phyloP scores from a whole-genome alignment of 805 yeast genomes.

The Starmera pachycereana region DNA sequence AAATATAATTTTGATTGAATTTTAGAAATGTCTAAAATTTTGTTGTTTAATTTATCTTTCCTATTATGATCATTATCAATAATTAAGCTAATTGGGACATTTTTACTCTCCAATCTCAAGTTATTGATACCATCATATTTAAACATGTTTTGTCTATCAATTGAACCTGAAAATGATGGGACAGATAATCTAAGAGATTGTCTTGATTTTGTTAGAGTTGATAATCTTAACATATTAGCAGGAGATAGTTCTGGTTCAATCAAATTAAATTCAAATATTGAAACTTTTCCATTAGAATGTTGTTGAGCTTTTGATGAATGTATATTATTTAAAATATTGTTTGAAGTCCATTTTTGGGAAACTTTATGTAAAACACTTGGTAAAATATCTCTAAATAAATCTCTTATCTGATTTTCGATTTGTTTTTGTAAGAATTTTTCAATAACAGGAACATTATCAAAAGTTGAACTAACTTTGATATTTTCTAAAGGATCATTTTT shows the following conservation, averaged over 20 bases:
- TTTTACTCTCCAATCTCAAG: slow-evolving; percentile 7
- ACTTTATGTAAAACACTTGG: slow-evolving; percentile 74
- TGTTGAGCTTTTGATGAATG: slow-evolving; percentile 5
- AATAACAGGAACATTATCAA: slow-evolving; percentile 73
- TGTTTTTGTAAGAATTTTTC: slow-evolving; percentile 77
- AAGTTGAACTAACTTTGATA: slow-evolving; percentile 76
- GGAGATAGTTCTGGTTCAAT: slow-evolving; percentile 55
- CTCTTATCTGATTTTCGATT: slow-evolving; percentile 72
- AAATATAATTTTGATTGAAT: slow-evolving; percentile 16
- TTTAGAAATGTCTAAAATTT: slow-evolving; percentile 14
- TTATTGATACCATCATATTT: slow-evolving; percentile 11
- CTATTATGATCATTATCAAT: slow-evolving; percentile 2
- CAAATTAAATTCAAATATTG: slow-evolving; percentile 42
- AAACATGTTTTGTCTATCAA: slow-evolving; percentile 38
- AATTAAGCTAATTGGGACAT: slow-evolving; percentile 16
- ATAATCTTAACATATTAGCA: slow-evolving; percentile 55
- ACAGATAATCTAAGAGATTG: slow-evolving; percentile 70
- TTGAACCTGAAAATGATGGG: slow-evolving; percentile 44
- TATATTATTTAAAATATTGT: slow-evolving; percentile 21
- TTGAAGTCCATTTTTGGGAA: slow-evolving; percentile 52
- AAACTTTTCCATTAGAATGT: slow-evolving; percentile 20
- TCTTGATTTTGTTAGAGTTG: slow-evolving; percentile 61
- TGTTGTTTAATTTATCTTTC: slow-evolving; percentile 8
- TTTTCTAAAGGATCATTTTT: slow-evolving; percentile 82
- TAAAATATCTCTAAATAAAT: slow-evolving; percentile 71